Percentiles rank a stretch among this genome's conserved stretches.
Conservation (phyloP, 768 basidiomycete species). For the Boletus tylopilopsis region DNA sequence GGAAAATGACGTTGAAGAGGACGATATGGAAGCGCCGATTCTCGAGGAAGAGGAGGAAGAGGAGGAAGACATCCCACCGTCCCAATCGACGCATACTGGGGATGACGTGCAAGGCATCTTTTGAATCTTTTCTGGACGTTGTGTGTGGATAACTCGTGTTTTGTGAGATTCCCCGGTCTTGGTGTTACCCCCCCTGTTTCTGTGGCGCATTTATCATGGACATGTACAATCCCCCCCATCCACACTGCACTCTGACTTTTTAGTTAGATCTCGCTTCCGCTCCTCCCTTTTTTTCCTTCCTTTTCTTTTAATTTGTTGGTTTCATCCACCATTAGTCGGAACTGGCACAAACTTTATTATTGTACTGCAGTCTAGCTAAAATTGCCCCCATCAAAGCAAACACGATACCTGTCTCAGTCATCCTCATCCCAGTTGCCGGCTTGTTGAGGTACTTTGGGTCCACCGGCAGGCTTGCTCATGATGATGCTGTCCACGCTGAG, state of each 20-base stretch:
- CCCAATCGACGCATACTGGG: constrained; percentile 21
- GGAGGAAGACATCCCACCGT: constrained; percentile 35
- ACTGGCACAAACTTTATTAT: constrained; percentile 26
- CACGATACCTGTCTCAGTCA: constrained; percentile 33
- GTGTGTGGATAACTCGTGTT: constrained; percentile 21
- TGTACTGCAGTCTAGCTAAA: constrained; percentile 25
- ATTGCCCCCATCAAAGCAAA: constrained; percentile 6
- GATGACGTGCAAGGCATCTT: constrained; percentile 13
- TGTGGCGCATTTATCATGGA: constrained; percentile 31
- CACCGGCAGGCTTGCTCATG: constrained; percentile 91
- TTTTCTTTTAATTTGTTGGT: constrained; percentile 9
- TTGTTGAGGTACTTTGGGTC: constrained; percentile 85
- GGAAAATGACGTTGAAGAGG: constrained; percentile 55
- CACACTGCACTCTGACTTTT: constrained; percentile 10
- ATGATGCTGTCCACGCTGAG: constrained; percentile 97
- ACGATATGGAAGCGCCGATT: constrained; percentile 63
- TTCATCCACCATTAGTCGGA: constrained; percentile 17
- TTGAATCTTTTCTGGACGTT: constrained; percentile 10
- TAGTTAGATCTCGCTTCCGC: background rate
- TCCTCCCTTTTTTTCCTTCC: background rate
- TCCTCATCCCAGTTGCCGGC: constrained; percentile 83
- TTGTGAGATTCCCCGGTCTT: constrained; percentile 21
- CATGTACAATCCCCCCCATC: constrained; percentile 27
- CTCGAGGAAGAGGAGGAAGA: constrained; percentile 57
- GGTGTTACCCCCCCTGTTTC: background rate